Percentiles rank a stretch among this genome's conserved stretches.
Evolutionary conservation across 2,329 filamentous ascomycete species (phyloP).

Genomic region (Chaetoscypha palmicola): DNA sequence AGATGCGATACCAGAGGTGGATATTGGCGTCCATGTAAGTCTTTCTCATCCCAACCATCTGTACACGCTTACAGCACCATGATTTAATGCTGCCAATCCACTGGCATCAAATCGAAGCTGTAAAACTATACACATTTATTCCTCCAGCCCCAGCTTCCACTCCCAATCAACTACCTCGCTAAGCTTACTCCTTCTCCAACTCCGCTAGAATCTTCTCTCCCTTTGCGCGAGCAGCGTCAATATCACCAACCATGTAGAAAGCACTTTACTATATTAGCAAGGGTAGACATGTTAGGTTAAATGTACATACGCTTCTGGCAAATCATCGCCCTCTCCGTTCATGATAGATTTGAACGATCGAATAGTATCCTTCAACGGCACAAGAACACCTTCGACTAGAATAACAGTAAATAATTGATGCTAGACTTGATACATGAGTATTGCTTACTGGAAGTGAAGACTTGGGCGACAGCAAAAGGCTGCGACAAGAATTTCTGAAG

Average conservation of each 20-base stretch:
- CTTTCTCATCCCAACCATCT: slow-evolving; percentile 19
- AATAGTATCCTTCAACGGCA: slow-evolving; percentile 98
- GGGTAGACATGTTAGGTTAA: slow-evolving; percentile 5
- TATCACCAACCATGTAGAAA: slow-evolving; percentile 70
- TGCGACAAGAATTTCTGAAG: slow-evolving; percentile 99
- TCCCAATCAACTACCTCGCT: slow-evolving; percentile 5
- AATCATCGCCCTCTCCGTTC: slow-evolving; percentile 86
- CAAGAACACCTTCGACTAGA: slow-evolving; percentile 79
- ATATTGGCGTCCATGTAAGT: slow-evolving; percentile 19
- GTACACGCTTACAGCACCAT: slow-evolving; percentile 12
- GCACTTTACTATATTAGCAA: slow-evolving; percentile 22
- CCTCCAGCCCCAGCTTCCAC: background rate
- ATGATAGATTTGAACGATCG: slow-evolving; percentile 83
- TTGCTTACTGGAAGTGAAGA: slow-evolving; percentile 60
- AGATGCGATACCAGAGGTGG: slow-evolving; percentile 21
- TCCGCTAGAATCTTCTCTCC: slow-evolving; percentile 99
- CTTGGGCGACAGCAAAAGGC: slow-evolving; percentile 84
- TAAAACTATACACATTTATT: slow-evolving; percentile 17
- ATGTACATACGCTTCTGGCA: slow-evolving; percentile 57
- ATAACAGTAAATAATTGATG: background rate
- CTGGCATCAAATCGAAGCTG: slow-evolving; percentile 10
- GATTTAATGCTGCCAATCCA: slow-evolving; percentile 8
- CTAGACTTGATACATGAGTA: background rate
- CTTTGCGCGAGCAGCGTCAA: slow-evolving; percentile 88
- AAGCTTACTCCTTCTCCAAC: slow-evolving; percentile 37